Base-by-base conservation (phyloP, 2,329 filamentous ascomycete species). In the Chrysoporthe deuterocubensis region DNA sequence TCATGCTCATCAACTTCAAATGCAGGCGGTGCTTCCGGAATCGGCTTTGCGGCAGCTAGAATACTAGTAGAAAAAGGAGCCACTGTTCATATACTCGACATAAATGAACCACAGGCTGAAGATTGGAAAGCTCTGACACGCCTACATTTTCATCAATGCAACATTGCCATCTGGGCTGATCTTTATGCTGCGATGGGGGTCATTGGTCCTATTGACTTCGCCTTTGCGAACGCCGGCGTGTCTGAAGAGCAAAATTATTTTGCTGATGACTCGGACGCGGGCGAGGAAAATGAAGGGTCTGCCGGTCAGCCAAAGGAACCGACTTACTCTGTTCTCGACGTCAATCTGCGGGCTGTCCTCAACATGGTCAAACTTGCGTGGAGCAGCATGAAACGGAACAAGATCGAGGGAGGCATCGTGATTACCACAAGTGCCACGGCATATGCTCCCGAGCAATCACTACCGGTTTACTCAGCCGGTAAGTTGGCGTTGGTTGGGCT, bases 401-500 rank as follows among this genome's bases (percentile, higher is more conserved):
- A 63, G 7, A 69, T 57, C n/a, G 67, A 69, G 0, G 77, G 78
- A 1, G 77, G 76, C 67, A 76, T 81, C 40, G 79, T 81, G n/a
- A 75, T 82, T 44, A 80, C 78, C 1, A 67, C 75, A 3, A 80
- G 78, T 66, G 74, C 77, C 0, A 78, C 78, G 5, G 78, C 76
- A 0, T 81, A 80, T 66, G 67, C 73, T 1, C 76, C 80, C 9
- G 80, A 81, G 69, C 76, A 77, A 14, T 72, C 64, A 7, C 65
- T 80, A 6, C 78, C 79, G 0, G 73, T 81, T 1, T 81, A 78
- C 65, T 69, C 69, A 26, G 74, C 71, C 0, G 60, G 64, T 11
- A 72, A 73, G 34, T 34, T 64, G 16, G 71, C 67, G 73, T 70
- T 79, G 3, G 70, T 77, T 7, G 74, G 74, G n/a, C 70, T 78